phyloP scores from a whole-genome alignment of 331 rosid genomes.

The Telfairia occidentalis region DNA sequence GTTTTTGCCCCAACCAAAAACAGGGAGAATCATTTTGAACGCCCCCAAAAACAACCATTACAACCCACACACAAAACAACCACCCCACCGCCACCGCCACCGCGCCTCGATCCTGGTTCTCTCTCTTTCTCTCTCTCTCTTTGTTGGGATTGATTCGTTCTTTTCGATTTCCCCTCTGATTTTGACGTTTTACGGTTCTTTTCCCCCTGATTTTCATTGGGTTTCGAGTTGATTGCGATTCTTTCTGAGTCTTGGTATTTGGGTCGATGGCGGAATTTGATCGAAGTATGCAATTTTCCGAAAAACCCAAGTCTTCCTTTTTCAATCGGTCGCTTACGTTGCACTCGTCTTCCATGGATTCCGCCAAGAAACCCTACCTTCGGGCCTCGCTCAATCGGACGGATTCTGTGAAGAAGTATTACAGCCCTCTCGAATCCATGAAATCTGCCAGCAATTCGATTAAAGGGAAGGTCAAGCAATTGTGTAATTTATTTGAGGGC shows the following conservation, averaged over 20 bases:
- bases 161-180: neutral
- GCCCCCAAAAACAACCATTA: neutral
- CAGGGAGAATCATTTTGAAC: neutral
- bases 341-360: conserved; percentile 21
- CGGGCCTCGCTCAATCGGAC: conserved; percentile 37
- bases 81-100: neutral
- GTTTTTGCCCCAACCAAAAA: neutral
- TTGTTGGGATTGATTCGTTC: neutral
- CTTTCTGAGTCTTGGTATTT: neutral
- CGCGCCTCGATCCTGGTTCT: neutral
- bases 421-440: conserved; percentile 46
- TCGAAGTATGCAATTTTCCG: conserved; percentile 22
- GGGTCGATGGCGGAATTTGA: conserved; percentile 31
- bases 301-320: conserved; percentile 41
- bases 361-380: conserved; percentile 28
- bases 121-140: neutral
- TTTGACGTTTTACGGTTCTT: neutral
- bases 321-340: conserved; percentile 61
- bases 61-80: neutral
- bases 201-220: neutral
- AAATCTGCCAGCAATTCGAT: conserved; percentile 46
- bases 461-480: conserved; percentile 74
- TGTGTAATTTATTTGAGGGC: conserved; percentile 55
- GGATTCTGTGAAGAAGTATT: conserved; percentile 35
- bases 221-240: neutral